Percentiles rank a stretch among this genome's conserved stretches.
phyloP scores from a whole-genome alignment of 768 basidiomycete species.

The Cyclocybe cylindracea region DNA sequence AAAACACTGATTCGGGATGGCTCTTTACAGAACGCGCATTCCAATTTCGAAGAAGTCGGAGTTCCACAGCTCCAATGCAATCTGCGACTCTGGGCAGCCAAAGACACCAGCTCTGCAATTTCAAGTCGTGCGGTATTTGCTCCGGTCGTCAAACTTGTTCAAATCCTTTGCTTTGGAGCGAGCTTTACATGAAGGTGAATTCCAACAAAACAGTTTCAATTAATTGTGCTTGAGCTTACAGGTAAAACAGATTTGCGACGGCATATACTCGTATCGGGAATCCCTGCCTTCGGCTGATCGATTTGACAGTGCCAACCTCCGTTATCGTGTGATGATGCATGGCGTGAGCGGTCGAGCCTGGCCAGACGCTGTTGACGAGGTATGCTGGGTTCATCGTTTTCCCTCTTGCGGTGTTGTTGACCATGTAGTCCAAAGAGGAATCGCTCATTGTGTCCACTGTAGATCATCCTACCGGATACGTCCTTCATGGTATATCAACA shows the following conservation, averaged over 20 bases:
- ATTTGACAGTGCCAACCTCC: no score
- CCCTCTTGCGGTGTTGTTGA: background rate
- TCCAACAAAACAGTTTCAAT: background rate
- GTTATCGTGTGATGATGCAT: conserved; percentile 69
- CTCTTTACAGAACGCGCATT: conserved; percentile 31
- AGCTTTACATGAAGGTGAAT: conserved; percentile 55
- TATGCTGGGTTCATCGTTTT: conserved; percentile 18
- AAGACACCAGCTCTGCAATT: conserved; percentile 52
- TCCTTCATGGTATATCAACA: background rate
- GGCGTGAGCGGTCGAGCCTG: conserved; percentile 49
- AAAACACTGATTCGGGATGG: background rate
- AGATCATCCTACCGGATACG: conserved; percentile 51
- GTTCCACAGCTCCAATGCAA: conserved; percentile 66
- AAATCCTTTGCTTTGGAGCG: conserved; percentile 57
- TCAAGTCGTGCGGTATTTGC: conserved; percentile 68
- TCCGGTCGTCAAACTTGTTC: conserved; percentile 59
- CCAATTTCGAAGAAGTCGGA: conserved; percentile 47
- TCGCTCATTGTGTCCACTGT: conserved; percentile 53
- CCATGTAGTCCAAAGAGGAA: conserved; percentile 44
- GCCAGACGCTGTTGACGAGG: conserved; percentile 28
- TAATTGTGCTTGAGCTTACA: background rate
- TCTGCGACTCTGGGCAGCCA: conserved; percentile 68
- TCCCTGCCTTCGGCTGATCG: conserved; percentile 56
- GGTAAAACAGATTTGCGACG: conserved; percentile 46
- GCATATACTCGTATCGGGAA: conserved; percentile 65